These are phyloP conservation scores for Vigna unguiculata DNA, from an alignment of 306 rosid genomes.

Conservation along the genomic window DNA sequence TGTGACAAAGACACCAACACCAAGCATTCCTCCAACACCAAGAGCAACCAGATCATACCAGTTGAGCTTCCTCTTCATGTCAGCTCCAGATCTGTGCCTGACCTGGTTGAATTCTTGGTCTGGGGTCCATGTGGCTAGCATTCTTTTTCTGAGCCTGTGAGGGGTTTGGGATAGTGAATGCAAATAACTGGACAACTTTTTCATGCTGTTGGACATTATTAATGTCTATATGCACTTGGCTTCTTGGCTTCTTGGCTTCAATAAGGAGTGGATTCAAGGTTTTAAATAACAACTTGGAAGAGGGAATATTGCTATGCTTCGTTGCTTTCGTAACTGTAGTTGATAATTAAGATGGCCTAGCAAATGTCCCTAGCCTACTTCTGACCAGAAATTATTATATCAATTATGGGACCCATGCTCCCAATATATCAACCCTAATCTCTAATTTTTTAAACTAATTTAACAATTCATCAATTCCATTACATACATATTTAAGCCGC, in stretches of 20 bases:
- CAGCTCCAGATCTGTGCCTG: slow-evolving; percentile 88
- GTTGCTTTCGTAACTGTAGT: slow-evolving; percentile 34
- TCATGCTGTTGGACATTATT: slow-evolving; percentile 52
- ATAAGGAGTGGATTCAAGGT: slow-evolving; percentile 49
- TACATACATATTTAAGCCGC: too few species aligned
- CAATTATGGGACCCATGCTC: slow-evolving; percentile 2
- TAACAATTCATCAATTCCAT: too few species aligned
- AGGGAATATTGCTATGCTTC: slow-evolving; percentile 45
- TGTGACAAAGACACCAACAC: slow-evolving; percentile 94
- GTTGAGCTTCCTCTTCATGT: slow-evolving; percentile 84
- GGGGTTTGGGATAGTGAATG: slow-evolving; percentile 84
- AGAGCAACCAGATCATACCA: slow-evolving; percentile 90
- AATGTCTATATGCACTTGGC: neutral
- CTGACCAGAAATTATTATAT: slow-evolving; percentile 19
- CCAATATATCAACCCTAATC: neutral
- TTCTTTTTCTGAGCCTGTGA: slow-evolving; percentile 77
- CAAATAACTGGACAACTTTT: slow-evolving; percentile 63
- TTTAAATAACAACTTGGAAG: slow-evolving; percentile 62
- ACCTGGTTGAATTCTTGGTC: slow-evolving; percentile 89
- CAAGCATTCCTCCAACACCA: slow-evolving; percentile 98
- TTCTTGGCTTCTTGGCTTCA: slow-evolving; percentile 53
- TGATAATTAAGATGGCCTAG: slow-evolving; percentile 37
- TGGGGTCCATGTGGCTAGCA: slow-evolving; percentile 95
- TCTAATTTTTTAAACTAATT: neutral
- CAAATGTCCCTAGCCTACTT: slow-evolving; percentile 52